Percentiles rank a stretch among this genome's conserved stretches.
These are phyloP conservation scores for Plasmodium yoelii DNA, from an alignment of 169 alveolate species.

Conservation along the genomic window DNA sequence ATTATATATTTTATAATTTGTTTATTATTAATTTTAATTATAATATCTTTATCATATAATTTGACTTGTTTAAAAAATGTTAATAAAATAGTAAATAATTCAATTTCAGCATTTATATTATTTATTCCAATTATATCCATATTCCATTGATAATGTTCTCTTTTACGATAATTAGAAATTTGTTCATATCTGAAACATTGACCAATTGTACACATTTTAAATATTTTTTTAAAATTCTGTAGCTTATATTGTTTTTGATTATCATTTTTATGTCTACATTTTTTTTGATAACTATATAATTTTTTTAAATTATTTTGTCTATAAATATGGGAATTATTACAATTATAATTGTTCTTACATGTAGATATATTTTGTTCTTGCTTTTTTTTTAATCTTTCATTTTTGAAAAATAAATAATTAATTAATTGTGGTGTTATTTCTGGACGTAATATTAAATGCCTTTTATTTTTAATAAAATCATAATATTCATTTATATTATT, in stretches of 20 bases:
- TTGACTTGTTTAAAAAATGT: slow-evolving; percentile 29
- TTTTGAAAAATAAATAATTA: slow-evolving; percentile 23
- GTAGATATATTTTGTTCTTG: neutral
- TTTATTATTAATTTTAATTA: slow-evolving; percentile 62
- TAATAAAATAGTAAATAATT: slow-evolving; percentile 24
- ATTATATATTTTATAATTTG: slow-evolving; percentile 17
- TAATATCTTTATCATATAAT: slow-evolving; percentile 19
- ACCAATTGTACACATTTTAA: slow-evolving; percentile 68
- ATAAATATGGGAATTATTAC: neutral
- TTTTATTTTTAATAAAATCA: slow-evolving; percentile 56
- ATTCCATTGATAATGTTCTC: slow-evolving; percentile 88
- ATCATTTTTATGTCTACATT: neutral
- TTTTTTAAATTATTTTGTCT: neutral
- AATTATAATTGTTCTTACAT: no score
- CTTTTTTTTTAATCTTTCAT: neutral
- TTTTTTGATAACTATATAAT: neutral
- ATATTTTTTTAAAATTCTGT: slow-evolving; percentile 16
- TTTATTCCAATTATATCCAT: slow-evolving; percentile 78
- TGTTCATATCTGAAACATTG: slow-evolving; percentile 79
- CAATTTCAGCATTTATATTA: slow-evolving; percentile 42
- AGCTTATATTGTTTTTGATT: neutral
- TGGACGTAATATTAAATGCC: slow-evolving; percentile 60
- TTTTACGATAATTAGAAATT: slow-evolving; percentile 77
- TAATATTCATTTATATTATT: slow-evolving; percentile 56
- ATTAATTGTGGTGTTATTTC: slow-evolving; percentile 72